Evolutionary conservation across 352 stramenopile genomes (phyloP), one percentile per base, ranked within the genome.

Genomic region (Phytophthora gonapodyides): DNA sequence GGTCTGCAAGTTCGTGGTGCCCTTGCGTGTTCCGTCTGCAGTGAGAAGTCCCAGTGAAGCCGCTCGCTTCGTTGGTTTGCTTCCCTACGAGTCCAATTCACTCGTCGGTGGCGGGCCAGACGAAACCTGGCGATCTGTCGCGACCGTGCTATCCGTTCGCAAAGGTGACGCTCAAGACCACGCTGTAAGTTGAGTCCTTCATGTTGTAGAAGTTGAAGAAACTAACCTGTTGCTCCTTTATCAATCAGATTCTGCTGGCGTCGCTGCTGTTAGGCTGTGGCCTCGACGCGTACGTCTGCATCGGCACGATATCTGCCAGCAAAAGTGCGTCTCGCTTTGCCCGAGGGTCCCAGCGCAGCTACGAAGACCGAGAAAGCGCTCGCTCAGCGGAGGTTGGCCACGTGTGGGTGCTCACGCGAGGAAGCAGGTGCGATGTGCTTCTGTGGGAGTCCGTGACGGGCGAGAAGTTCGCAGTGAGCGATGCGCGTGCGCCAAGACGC

Each of bases 241-340:
- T 45, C 17, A 36, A 34, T 27, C 69, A 94, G 84, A 27, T 92
- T 7, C 64, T 97, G 30, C 75, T 97, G 9, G 87, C 83, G 13
- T 97, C 88, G 12, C 55, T 98, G 12, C 71, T 98, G 7, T 67
- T 97, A 5, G 89, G 92, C 15, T 98, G 91, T 58, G 91, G 91
- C 0, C 65, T 98, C 2, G 82, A 96, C 47, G 88, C 88, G 2
- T 97, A 84, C 64, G 83, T 97, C 11, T 92, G 82, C 44, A 87
- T 97, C n/a, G 88, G 89, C 7, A 92, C 73, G 5, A 75, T 93
- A n/a, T 75, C 71, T 17, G 61, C 69, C 1, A 61, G 56, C 27
- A 79, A 72, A 44, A 74, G 42, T 57, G 52, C 55, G 24, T 64
- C 61, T 19, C 42, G 45, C 12, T 73, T 73, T 35, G 43, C 49